phyloP scores from a whole-genome alignment of 768 basidiomycete species.

The Lactarius sanguifluus region DNA sequence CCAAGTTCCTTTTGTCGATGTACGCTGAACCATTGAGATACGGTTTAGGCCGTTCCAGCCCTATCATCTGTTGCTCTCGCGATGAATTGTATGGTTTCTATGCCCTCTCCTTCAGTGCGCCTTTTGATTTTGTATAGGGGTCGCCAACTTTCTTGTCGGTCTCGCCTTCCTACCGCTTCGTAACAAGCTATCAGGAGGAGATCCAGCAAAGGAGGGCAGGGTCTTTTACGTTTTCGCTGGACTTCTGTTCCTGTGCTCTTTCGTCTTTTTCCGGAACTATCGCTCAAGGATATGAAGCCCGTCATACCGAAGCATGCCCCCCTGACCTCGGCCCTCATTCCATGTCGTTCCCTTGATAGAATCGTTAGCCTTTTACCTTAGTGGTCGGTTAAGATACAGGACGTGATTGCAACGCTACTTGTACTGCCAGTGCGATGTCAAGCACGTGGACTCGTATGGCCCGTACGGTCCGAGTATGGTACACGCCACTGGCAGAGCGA shows the following conservation, averaged over 20 bases:
- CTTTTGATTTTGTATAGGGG: slow-evolving; percentile 51
- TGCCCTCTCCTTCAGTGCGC: not conserved
- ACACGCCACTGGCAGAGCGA: too few species aligned
- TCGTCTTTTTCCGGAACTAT: slow-evolving; percentile 36
- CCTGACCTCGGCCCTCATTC: not conserved
- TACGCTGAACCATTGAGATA: not conserved
- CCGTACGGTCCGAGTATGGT: not conserved
- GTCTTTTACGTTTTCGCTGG: slow-evolving; percentile 85
- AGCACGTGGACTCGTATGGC: not conserved
- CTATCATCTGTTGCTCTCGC: slow-evolving; percentile 35
- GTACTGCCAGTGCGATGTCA: too few species aligned
- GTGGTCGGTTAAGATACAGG: not conserved
- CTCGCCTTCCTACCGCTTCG: slow-evolving; percentile 83
- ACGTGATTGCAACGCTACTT: not conserved
- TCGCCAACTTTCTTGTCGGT: slow-evolving; percentile 81
- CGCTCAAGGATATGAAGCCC: slow-evolving; percentile 24
- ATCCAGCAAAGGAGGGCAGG: slow-evolving; percentile 67
- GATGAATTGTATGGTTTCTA: slow-evolving; percentile 28
- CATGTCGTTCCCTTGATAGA: not conserved
- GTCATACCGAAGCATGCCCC: not conserved
- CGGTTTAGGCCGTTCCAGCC: slow-evolving; percentile 33
- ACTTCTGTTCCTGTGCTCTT: slow-evolving; percentile 43
- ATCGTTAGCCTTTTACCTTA: not conserved
- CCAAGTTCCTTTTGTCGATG: not conserved
- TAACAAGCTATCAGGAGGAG: slow-evolving; percentile 63